Conservation (phyloP, 2,329 filamentous ascomycete species). For the Colletotrichum costaricense region DNA sequence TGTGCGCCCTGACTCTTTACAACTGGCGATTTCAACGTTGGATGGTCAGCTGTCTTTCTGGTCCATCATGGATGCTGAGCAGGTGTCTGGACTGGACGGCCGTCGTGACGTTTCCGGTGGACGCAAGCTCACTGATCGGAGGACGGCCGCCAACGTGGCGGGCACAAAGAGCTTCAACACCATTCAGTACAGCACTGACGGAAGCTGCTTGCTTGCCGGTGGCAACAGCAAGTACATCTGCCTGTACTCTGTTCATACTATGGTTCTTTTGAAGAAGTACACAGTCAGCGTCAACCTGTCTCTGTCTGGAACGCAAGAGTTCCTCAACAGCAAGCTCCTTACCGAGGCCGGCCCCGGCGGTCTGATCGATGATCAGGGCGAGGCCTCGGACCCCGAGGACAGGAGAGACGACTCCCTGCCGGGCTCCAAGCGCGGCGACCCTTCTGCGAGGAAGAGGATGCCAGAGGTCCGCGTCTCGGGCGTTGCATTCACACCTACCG, state of each 20-base stretch:
- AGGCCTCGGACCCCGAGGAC: constrained; percentile 89
- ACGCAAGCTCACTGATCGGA: constrained; percentile 85
- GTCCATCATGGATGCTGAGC: constrained; percentile 88
- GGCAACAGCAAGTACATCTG: constrained; percentile 99
- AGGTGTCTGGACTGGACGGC: constrained; percentile 87
- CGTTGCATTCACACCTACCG: constrained; percentile 89
- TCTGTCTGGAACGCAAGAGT: constrained; percentile 94
- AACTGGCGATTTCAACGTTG: constrained; percentile 90
- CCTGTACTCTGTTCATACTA: constrained; percentile 92
- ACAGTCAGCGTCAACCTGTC: constrained; percentile 97
- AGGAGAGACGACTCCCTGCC: constrained; percentile 83
- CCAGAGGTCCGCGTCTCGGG: constrained; percentile 88
- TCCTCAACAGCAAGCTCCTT: constrained; percentile 90
- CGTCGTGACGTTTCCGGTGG: constrained; percentile 93
- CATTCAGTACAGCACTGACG: constrained; percentile 92
- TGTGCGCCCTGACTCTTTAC: constrained; percentile 88
- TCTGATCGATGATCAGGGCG: constrained; percentile 88
- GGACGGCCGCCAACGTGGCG: constrained; percentile 89
- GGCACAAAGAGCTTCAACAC: constrained; percentile 92
- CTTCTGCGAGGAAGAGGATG: constrained; percentile 78
- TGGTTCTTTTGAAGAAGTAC: constrained; percentile 92
- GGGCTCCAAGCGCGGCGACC: constrained; percentile 88
- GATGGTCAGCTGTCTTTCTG: constrained; percentile 97
- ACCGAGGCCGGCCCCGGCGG: constrained; percentile 89
- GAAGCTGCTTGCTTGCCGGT: constrained; percentile 87